A percentile compares a stretch with the other conserved stretches of the same genome.
These are phyloP conservation scores for Lomentospora prolificans DNA, from an alignment of 2,329 filamentous ascomycete genomes.

Conservation along the genomic window DNA sequence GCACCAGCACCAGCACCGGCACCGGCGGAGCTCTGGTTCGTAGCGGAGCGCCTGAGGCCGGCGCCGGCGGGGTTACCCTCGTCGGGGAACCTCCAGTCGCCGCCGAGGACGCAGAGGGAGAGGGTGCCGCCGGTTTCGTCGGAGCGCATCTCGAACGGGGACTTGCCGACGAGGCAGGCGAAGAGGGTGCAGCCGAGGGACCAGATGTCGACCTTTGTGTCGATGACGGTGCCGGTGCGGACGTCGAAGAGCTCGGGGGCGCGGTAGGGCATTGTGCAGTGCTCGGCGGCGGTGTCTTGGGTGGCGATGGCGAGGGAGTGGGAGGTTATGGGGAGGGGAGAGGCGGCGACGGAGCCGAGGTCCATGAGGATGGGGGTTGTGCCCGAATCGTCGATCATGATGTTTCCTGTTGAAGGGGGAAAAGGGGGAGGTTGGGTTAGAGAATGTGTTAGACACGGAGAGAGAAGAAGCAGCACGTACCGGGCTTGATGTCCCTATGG, in stretches of 20 bases:
- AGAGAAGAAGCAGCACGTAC: constrained; percentile 33
- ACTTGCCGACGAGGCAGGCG: constrained; percentile 92
- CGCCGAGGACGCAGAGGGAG: constrained; percentile 83
- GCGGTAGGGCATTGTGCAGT: constrained; percentile 97
- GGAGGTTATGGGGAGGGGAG: constrained; percentile 80
- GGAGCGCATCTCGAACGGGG: constrained; percentile 87
- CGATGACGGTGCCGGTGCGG: constrained; percentile 81
- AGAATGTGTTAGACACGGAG: constrained; percentile 4
- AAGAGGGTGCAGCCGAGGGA: constrained; percentile 95
- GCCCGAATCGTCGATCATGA: constrained; percentile 95
- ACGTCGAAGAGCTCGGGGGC: constrained; percentile 97
- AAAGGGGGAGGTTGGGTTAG: constrained; percentile 4
- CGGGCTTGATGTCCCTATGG: constrained; percentile 95
- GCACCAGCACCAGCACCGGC: constrained; percentile 15
- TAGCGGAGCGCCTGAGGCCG: constrained; percentile 31
- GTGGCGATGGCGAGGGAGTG: constrained; percentile 83
- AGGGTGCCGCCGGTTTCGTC: constrained; percentile 94
- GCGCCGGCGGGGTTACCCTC: constrained; percentile 40
- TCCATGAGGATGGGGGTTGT: constrained; percentile 92
- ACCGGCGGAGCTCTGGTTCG: constrained; percentile 13
- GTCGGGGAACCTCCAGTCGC: constrained; percentile 94
- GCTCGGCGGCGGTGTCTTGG: constrained; percentile 89
- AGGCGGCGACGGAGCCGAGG: constrained; percentile 79
- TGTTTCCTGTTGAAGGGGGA: constrained; percentile 56
- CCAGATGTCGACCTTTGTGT: constrained; percentile 98